Percentiles rank a stretch among this genome's conserved stretches.
Evolutionary conservation across 345 rosid genomes (phyloP).

Genomic region (Euphorbia pulcherrima): DNA sequence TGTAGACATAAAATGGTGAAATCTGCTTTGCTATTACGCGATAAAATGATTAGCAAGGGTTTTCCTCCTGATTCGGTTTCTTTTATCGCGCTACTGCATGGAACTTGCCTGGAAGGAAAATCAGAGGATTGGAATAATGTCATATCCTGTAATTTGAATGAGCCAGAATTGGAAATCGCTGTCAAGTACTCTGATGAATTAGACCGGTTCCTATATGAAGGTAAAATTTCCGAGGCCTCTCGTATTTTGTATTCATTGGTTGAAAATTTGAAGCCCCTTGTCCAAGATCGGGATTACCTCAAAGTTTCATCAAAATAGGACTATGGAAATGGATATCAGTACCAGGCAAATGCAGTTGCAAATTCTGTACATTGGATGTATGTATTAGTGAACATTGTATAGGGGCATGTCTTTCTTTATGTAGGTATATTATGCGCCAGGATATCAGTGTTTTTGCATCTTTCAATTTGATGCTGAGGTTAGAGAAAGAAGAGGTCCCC

Average conservation of each 20-base stretch:
- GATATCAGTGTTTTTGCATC: neutral
- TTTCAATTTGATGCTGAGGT: neutral
- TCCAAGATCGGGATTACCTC: conserved; percentile 19
- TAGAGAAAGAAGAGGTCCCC: neutral
- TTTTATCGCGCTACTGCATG: conserved; percentile 54
- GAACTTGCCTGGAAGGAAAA: conserved; percentile 55
- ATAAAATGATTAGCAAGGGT: conserved; percentile 53
- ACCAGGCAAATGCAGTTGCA: neutral
- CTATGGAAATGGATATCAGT: neutral
- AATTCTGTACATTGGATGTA: conserved; percentile 2
- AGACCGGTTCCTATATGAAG: conserved; percentile 39
- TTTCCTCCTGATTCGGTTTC: conserved; percentile 57
- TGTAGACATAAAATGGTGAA: conserved; percentile 62
- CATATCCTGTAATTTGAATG: conserved; percentile 37
- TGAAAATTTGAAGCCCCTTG: conserved; percentile 25
- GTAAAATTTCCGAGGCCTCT: conserved; percentile 43
- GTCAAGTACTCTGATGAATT: conserved; percentile 41
- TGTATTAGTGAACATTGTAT: neutral
- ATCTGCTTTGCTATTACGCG: conserved; percentile 51
- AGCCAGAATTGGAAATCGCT: conserved; percentile 46
- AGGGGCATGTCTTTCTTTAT: neutral
- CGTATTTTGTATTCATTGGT: conserved; percentile 41
- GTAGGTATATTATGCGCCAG: conserved; percentile 10
- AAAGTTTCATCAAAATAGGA: conserved; percentile 23
- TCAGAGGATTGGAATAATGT: conserved; percentile 49